Conservation (phyloP, 306 rosid species). For the Quercus suber region DNA sequence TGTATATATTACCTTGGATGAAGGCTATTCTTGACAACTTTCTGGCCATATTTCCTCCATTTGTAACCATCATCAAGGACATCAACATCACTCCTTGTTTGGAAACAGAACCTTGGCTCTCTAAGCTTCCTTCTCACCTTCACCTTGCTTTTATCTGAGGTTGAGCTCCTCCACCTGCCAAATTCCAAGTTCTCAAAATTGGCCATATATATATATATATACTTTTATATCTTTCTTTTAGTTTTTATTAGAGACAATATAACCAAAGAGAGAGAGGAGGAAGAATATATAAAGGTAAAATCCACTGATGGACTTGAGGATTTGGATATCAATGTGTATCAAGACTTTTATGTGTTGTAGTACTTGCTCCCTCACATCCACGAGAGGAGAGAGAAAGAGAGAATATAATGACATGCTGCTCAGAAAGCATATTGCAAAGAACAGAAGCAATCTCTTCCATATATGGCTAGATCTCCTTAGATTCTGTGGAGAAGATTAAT, state of each 20-base stretch:
- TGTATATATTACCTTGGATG: conserved; percentile 73
- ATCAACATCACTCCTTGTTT: conserved; percentile 97
- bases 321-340: conserved; percentile 41
- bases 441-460: conserved; percentile 36
- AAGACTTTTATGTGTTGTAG: conserved; percentile 32
- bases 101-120: conserved; percentile 97
- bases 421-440: conserved; percentile 23
- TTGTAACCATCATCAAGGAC: conserved; percentile 99
- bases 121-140: conserved; percentile 94
- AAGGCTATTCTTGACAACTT: conserved; percentile 96
- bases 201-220: not conserved
- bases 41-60: conserved; percentile 99
- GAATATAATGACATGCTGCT: conserved; percentile 18
- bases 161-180: conserved; percentile 85
- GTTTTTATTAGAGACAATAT: not conserved
- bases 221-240: not conserved
- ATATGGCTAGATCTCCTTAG: conserved; percentile 35
- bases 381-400: conserved; percentile 9
- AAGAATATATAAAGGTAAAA: not conserved
- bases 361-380: conserved; percentile 19
- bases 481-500: conserved; percentile 36
- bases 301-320: conserved; percentile 31
- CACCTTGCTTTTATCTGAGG: conserved; percentile 78
- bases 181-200: not conserved
- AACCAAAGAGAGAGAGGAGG: not conserved